Evolutionary conservation across 352 stramenopile species (phyloP).

Genomic region (Globisporangium yorkense): DNA sequence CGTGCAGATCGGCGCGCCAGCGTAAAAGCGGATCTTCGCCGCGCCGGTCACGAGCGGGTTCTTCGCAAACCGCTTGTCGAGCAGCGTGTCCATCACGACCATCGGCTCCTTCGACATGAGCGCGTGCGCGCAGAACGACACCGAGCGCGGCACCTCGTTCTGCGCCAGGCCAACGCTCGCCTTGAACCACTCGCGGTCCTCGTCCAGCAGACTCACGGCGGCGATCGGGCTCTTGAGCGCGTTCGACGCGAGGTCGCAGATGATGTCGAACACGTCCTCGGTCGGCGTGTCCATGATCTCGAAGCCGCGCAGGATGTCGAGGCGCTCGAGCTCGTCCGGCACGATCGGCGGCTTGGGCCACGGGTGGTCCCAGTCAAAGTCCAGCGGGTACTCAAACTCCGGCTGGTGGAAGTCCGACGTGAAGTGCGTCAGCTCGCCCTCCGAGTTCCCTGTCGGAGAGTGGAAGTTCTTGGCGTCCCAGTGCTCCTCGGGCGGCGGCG

Average conservation of each 20-base stretch:
- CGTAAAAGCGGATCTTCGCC: slow-evolving; percentile 85
- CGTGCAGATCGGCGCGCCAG: slow-evolving; percentile 75
- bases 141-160: slow-evolving; percentile 82
- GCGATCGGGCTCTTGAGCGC: slow-evolving; percentile 84
- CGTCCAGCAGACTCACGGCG: slow-evolving; percentile 76
- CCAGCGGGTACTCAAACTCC: slow-evolving; percentile 82
- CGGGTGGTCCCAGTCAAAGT: slow-evolving; percentile 86
- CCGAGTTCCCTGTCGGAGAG: slow-evolving; percentile 73
- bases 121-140: slow-evolving; percentile 82
- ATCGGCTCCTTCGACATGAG: slow-evolving; percentile 89
- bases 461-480: slow-evolving; percentile 83
- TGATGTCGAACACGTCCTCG: slow-evolving; percentile 88
- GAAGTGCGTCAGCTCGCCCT: slow-evolving; percentile 70
- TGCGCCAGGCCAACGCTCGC: slow-evolving; percentile 78
- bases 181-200: slow-evolving; percentile 88
- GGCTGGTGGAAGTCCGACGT: slow-evolving; percentile 72
- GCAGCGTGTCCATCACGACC: slow-evolving; percentile 83
- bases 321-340: slow-evolving; percentile 54
- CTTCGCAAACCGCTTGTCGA: slow-evolving; percentile 84
- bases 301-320: slow-evolving; percentile 75
- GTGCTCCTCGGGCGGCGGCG: slow-evolving; percentile 40
- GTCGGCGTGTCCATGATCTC: slow-evolving; percentile 85
- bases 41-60: slow-evolving; percentile 81
- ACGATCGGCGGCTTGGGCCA: slow-evolving; percentile 82
- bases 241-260: slow-evolving; percentile 83